Percentiles rank a stretch among this genome's conserved stretches.
Conservation (phyloP, 1,139 yeast genomes). For the Debaryomycetaceae sp. region DNA sequence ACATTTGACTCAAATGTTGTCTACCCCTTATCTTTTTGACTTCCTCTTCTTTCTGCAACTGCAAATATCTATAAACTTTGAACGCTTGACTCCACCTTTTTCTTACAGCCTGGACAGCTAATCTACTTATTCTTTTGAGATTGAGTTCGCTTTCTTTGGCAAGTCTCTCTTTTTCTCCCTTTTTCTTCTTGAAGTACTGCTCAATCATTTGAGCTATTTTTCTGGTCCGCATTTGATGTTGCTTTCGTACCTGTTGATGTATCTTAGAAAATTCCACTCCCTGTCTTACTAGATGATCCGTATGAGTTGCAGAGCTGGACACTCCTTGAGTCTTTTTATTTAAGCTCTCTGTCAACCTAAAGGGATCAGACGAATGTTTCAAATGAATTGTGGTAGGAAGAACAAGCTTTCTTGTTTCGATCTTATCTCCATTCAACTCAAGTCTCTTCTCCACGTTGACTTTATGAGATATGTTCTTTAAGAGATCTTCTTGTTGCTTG, state of each 20-base stretch:
- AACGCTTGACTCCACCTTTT: slow-evolving; percentile 91
- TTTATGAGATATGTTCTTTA: slow-evolving; percentile 29
- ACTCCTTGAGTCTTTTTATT: slow-evolving; percentile 40
- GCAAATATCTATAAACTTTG: slow-evolving; percentile 63
- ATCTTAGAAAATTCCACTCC: slow-evolving; percentile 71
- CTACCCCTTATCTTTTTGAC: slow-evolving; percentile 76
- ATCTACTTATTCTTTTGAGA: slow-evolving; percentile 65
- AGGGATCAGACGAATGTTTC: slow-evolving; percentile 40
- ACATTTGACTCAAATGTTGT: slow-evolving; percentile 81
- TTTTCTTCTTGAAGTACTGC: slow-evolving; percentile 76
- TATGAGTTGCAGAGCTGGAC: slow-evolving; percentile 48
- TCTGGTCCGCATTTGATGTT: slow-evolving; percentile 65
- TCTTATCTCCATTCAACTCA: slow-evolving; percentile 41
- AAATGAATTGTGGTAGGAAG: slow-evolving; percentile 42
- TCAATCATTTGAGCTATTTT: slow-evolving; percentile 82
- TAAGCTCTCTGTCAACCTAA: slow-evolving; percentile 36
- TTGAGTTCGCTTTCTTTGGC: slow-evolving; percentile 68
- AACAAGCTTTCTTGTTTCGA: slow-evolving; percentile 42
- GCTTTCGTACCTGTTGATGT: slow-evolving; percentile 63
- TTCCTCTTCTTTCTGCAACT: slow-evolving; percentile 59
- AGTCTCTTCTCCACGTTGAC: slow-evolving; percentile 33
- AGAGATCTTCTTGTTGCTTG: slow-evolving; percentile 28
- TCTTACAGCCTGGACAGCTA: slow-evolving; percentile 79
- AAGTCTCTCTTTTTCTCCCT: slow-evolving; percentile 85
- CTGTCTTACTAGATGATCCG: slow-evolving; percentile 73